phyloP scores from a whole-genome alignment of 2,329 filamentous ascomycete genomes.

The Bimuria novae-zelandiae region DNA sequence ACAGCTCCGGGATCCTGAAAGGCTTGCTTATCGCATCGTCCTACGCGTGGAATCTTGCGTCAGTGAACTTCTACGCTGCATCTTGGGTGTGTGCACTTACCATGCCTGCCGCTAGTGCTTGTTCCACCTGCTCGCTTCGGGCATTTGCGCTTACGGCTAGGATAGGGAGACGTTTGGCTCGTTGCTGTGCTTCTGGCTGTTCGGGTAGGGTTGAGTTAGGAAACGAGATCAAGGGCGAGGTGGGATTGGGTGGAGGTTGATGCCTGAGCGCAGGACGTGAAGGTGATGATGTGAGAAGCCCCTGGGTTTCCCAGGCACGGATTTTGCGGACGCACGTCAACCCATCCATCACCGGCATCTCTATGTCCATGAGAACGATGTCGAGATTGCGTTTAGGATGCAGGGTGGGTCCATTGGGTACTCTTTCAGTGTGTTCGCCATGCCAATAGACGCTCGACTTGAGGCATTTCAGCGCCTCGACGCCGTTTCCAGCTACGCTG shows the following conservation, averaged over 20 bases:
- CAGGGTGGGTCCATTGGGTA: background rate
- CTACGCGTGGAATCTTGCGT: background rate
- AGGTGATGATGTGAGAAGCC: constrained; percentile 18
- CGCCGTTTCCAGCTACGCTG: constrained; percentile 44
- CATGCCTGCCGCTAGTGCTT: constrained; percentile 38
- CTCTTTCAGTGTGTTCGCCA: background rate
- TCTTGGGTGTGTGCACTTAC: constrained; percentile 14
- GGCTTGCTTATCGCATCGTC: constrained; percentile 5
- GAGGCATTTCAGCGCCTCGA: constrained; percentile 46
- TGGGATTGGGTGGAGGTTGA: constrained; percentile 3
- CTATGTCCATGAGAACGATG: constrained; percentile 40
- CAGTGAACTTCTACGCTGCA: background rate
- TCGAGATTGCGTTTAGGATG: constrained; percentile 21
- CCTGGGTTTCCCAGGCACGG: constrained; percentile 31
- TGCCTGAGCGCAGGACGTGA: background rate
- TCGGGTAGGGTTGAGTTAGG: background rate
- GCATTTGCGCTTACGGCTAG: constrained; percentile 44
- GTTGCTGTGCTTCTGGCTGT: background rate
- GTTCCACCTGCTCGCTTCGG: constrained; percentile 36
- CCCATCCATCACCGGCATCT: constrained; percentile 44
- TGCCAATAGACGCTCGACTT: constrained; percentile 34
- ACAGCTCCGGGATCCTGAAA: constrained; percentile 14
- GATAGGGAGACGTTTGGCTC: constrained; percentile 27
- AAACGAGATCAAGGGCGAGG: background rate
- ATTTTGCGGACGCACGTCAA: constrained; percentile 36